A percentile compares a stretch with the other conserved stretches of the same genome.
Conservation (phyloP, 352 stramenopile species). For the Pythium biforme region DNA sequence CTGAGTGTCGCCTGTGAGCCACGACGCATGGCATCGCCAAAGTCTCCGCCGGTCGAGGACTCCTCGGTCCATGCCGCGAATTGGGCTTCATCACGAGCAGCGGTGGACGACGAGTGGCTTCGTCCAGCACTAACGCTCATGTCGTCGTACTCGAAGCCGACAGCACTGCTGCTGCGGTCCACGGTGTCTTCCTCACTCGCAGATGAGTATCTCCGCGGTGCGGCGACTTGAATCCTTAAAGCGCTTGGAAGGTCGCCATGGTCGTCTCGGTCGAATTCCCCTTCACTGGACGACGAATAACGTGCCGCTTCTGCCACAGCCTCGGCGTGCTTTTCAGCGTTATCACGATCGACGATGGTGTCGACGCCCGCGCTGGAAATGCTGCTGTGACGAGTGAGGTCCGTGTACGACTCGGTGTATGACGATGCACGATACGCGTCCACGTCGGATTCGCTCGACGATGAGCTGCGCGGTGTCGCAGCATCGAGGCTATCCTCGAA, state of each 20-base stretch:
- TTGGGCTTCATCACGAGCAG: constrained; percentile 8
- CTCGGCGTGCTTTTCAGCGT: constrained; percentile 18
- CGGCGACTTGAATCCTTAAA: neutral
- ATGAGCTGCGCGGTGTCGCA: constrained; percentile 11
- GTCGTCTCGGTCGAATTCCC: constrained; percentile 2
- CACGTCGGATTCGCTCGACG: neutral
- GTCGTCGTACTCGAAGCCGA: constrained; percentile 10
- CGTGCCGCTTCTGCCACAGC: constrained; percentile 22
- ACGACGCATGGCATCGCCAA: constrained; percentile 20
- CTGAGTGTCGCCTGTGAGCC: constrained; percentile 16
- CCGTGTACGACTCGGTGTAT: constrained; percentile 16
- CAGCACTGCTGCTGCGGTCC: constrained; percentile 20
- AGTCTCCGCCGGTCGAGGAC: constrained; percentile 19
- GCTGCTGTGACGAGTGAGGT: constrained; percentile 19
- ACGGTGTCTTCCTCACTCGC: constrained; percentile 26
- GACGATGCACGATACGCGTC: constrained; percentile 4
- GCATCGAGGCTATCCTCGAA: neutral
- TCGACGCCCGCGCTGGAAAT: constrained; percentile 16
- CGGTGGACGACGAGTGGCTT: constrained; percentile 15
- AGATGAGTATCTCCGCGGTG: constrained; percentile 17
- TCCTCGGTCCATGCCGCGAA: constrained; percentile 21
- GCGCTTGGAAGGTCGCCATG: neutral
- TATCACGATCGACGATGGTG: constrained; percentile 18
- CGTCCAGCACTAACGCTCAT: constrained; percentile 1
- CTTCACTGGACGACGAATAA: constrained; percentile 26